phyloP scores from a whole-genome alignment of 164 flowering plant species.

The Pachysandra terminalis region DNA sequence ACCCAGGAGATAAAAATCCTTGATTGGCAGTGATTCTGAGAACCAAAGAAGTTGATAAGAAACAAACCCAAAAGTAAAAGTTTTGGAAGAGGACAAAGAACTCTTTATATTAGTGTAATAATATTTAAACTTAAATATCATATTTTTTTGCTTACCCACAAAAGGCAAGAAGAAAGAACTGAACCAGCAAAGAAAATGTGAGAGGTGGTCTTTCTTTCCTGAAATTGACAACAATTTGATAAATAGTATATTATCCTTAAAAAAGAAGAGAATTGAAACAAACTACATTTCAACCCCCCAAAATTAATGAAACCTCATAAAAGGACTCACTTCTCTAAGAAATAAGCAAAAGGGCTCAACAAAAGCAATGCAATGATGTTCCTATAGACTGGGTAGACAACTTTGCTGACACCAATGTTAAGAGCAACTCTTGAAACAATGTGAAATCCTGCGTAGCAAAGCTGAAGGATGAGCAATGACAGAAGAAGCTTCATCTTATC shows the following conservation, averaged over 20 bases:
- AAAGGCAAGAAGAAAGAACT: constrained; percentile 69
- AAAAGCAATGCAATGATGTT: constrained; percentile 64
- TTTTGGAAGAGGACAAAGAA: neutral
- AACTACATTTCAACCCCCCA: neutral
- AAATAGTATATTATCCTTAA: neutral
- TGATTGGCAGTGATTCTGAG: constrained; percentile 79
- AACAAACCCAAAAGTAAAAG: neutral
- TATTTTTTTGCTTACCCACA: constrained; percentile 43
- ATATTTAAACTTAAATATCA: neutral
- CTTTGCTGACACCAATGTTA: constrained; percentile 75
- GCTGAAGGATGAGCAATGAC: constrained; percentile 54
- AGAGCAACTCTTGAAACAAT: constrained; percentile 82
- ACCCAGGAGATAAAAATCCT: constrained; percentile 75
- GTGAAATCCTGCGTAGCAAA: constrained; percentile 73
- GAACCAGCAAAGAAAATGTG: constrained; percentile 55
- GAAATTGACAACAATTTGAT: constrained; percentile 15
- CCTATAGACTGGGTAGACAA: constrained; percentile 72
- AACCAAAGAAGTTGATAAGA: constrained; percentile 3
- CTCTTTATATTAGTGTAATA: too few relatives aligned
- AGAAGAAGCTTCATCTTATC: constrained; percentile 58
- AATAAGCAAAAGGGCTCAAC: constrained; percentile 62
- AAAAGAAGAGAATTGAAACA: neutral
- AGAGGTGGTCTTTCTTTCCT: constrained; percentile 79
- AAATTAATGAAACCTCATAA: neutral
- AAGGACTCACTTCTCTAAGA: constrained; percentile 59